Base-by-base conservation (phyloP, 768 basidiomycete species). In the Amanita inopinata region DNA sequence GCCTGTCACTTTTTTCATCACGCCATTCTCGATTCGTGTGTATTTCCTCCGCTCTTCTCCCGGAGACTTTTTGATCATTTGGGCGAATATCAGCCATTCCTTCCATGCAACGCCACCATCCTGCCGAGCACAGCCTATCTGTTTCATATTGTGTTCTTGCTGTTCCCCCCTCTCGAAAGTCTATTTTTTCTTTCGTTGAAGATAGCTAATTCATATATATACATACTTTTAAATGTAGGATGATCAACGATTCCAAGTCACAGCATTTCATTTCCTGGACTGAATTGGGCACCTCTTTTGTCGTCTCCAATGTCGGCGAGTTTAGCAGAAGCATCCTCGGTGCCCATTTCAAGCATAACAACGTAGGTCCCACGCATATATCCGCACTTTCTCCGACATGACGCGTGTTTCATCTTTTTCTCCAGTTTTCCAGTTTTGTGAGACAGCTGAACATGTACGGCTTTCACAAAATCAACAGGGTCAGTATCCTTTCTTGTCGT, bases 361-460 rank as follows among this genome's bases (percentile, higher is more conserved):
- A 89, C 57, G 85, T 85, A 47, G 44, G 83, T 40, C 42, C 44
- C 17, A 28, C 27, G 25, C 37, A 40, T 45, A 34, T 37, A 11
- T 23, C 8, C 14, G 30, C 10, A 27, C 14, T 33, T 27, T 11
- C 6, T 15, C 32, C 18, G 19, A 12, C 17, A 38, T 35, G 33
- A 43, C 23, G 25, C n/a, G n/a, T n/a, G n/a, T n/a, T n/a, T n/a
- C n/a, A n/a, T 23, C 37, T 34, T 48, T 43, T 41, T 42, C 22
- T 33, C n/a, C 55, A 94, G 80, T 94, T 96, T 60, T 89, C 87
- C 9, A 88, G 85, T 55, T 94, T 96, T 58, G 89, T 93, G 41
- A 80, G 92, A 50, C 91, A 94, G 57, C 73, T 93, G 49, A 93
- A 94, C 70, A 93, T 93, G 87, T 94, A 92, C 55, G 90, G 89